phyloP scores from a whole-genome alignment of 2,329 filamentous ascomycete genomes.

The Colletotrichum brevisporum region DNA sequence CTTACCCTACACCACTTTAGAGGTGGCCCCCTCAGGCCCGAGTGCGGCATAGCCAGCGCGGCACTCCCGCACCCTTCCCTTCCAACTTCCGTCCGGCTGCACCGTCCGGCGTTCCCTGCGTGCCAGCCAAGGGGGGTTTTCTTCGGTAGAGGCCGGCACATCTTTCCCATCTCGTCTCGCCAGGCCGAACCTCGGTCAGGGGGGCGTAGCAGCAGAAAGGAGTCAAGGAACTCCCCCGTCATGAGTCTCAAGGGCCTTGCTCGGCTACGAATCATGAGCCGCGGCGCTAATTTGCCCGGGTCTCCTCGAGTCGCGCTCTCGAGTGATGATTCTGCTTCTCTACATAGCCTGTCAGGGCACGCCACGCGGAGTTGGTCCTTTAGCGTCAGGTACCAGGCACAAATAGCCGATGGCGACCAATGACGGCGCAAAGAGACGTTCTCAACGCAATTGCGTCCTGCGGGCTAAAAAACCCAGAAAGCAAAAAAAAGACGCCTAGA shows the following conservation, averaged over 20 bases:
- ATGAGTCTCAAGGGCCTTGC: conserved; percentile 7
- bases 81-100: conserved; percentile 36
- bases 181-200: conserved; percentile 31
- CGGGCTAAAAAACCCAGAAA: conserved; percentile 27
- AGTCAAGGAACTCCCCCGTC: conserved; percentile 14
- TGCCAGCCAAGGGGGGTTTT: not conserved
- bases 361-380: conserved; percentile 52
- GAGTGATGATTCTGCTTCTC: not conserved
- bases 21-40: no score
- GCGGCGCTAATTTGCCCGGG: conserved; percentile 25
- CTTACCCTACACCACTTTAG: no score
- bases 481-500: conserved; percentile 24
- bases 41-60: conserved; percentile 25
- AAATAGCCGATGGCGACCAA: conserved; percentile 49
- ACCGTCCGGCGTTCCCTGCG: conserved; percentile 19
- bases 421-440: conserved; percentile 39
- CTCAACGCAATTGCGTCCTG: conserved; percentile 24
- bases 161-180: conserved; percentile 30
- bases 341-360: conserved; percentile 52
- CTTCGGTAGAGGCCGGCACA: conserved; percentile 37
- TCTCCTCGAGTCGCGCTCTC: conserved; percentile 24
- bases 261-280: conserved; percentile 35
- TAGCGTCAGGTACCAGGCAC: conserved; percentile 60
- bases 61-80: conserved; percentile 34
- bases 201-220: not conserved